Evolutionary conservation across 1,139 yeast species (phyloP), one percentile per base, ranked within the genome.

Genomic region (Suhomyces anneliseae): DNA sequence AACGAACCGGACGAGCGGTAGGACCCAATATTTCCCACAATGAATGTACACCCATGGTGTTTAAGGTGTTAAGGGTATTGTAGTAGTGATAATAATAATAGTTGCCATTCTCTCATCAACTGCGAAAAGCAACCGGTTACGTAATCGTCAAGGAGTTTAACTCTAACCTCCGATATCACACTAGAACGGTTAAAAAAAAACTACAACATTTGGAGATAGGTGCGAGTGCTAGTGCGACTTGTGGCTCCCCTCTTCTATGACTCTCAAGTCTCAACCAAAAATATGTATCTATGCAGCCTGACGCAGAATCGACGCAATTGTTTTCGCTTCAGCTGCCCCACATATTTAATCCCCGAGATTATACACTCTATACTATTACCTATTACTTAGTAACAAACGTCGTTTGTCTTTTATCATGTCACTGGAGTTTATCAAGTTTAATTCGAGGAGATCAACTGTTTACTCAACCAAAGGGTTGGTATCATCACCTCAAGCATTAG

Each of bases 1-100:
- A 76, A 45, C 93, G 76, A 3, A 93, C 96, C 0, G 99, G 97
- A 46, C 88, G 75, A 0, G 98, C 95, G 0, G 93, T 82, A 0
- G 97, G 96, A 4, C 92, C 95, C 6, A 93, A 76, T 15, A 93
- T 84, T 44, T 85, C 92, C 99, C 99, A 95, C 45, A 95, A 78
- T 8, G 95, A 89, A 58, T 89, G 89, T 44, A 95, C 99, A 70
- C 99, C 99, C 99, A 95, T 93, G 9, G 45, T 38, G 26, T 14
- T 14, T 9, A 27, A 12, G 11, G n/a, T 14, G 24, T n/a, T 10
- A 12, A 11, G 35, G 26, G 10, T 7, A 11, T 14, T 14, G 9
- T 14, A 27, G n/a, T 7, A 14, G 9, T 27, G 14, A 26, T n/a
- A 11, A 37, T 34, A n/a, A 12, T 29, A 11, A 29, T 29, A 11